Evolutionary conservation across 1,284 basidiomycete species (phyloP).

Genomic region (Leccinum griseonigrum): DNA sequence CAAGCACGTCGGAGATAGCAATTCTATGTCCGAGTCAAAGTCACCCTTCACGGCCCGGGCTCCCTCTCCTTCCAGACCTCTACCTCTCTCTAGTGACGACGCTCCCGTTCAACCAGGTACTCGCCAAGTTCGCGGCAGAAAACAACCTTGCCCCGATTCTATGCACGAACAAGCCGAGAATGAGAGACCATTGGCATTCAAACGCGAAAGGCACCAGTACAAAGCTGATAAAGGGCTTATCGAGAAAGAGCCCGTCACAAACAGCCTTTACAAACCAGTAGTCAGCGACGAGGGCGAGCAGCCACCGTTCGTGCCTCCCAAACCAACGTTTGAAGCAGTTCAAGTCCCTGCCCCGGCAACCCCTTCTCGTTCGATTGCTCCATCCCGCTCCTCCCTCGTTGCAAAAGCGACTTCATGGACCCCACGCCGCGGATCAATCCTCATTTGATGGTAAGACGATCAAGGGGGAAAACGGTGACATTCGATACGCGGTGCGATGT

Average conservation of each 20-base stretch:
- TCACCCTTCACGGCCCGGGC: conserved; percentile 82
- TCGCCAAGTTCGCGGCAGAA: conserved; percentile 69
- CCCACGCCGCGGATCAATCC: conserved; percentile 56
- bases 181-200: conserved; percentile 65
- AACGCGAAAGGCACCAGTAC: conserved; percentile 75
- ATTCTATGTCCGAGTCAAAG: conserved; percentile 70
- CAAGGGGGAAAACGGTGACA: conserved; percentile 77
- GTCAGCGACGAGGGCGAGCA: conserved; percentile 21
- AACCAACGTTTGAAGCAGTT: conserved; percentile 7
- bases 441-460: conserved; percentile 43
- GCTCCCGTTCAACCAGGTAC: conserved; percentile 27
- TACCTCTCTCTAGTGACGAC: conserved; percentile 25
- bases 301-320: conserved; percentile 30
- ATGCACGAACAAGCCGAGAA: conserved; percentile 69
- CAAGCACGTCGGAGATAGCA: conserved; percentile 77
- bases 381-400: conserved; percentile 72
- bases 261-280: conserved; percentile 75
- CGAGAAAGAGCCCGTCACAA: conserved; percentile 76
- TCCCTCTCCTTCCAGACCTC: conserved; percentile 44
- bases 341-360: conserved; percentile 14
- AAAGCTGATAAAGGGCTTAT: conserved; percentile 73
- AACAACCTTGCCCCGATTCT: conserved; percentile 63
- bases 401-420: conserved; percentile 80
- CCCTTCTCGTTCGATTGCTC: conserved; percentile 42
- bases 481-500: conserved; percentile 88